Evolutionary conservation across 202 grass and related monocot genomes (phyloP).

Genomic region (Digitaria exilis): DNA sequence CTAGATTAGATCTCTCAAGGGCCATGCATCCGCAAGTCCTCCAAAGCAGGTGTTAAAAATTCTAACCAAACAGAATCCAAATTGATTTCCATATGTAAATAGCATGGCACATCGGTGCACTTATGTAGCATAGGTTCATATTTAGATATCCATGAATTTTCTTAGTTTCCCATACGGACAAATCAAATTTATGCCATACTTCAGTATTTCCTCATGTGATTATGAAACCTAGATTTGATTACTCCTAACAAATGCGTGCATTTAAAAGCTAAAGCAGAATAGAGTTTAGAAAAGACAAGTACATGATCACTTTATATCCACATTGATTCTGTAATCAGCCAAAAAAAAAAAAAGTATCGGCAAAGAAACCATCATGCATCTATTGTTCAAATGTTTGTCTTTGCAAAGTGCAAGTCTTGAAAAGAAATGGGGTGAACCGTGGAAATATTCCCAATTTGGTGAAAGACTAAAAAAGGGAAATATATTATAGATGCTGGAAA

Average conservation of each 20-base stretch:
- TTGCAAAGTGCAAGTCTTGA: neutral
- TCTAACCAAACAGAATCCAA: slow-evolving; percentile 10
- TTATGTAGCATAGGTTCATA: neutral
- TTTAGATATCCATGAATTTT: neutral
- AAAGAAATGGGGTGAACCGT: slow-evolving; percentile 21
- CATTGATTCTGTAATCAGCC: neutral
- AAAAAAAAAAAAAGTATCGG: neutral
- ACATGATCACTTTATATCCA: neutral
- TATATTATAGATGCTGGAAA: neutral
- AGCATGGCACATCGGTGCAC: neutral
- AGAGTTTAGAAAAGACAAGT: neutral
- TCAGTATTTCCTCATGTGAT: neutral
- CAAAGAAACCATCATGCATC: neutral
- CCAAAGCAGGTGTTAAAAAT: neutral
- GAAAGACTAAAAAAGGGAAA: neutral
- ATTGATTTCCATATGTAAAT: neutral
- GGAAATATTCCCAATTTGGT: neutral
- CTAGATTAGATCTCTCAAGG: neutral
- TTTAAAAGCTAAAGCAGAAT: slow-evolving; percentile 25
- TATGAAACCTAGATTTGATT: neutral
- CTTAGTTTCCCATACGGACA: neutral
- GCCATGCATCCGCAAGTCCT: neutral
- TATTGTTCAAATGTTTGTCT: neutral
- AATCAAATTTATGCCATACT: slow-evolving; percentile 9
- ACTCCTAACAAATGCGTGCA: slow-evolving; percentile 12